A percentile compares a stretch with the other conserved stretches of the same genome.
These are phyloP conservation scores for Candida anglica DNA, from an alignment of 805 yeast species.

Conservation along the genomic window DNA sequence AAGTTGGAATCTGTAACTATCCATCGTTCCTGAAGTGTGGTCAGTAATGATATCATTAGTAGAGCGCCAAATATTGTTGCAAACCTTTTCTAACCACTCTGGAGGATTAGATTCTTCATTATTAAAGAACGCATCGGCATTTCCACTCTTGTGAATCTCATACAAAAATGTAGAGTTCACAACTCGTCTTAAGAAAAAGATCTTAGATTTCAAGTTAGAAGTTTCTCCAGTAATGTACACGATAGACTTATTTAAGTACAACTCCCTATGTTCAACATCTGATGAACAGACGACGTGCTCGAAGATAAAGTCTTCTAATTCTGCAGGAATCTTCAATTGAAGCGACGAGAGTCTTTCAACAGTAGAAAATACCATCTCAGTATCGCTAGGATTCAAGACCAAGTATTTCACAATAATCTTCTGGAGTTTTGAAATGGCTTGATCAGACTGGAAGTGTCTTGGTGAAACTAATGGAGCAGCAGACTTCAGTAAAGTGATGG, in stretches of 20 bases:
- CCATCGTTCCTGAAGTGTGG: constrained; percentile 65
- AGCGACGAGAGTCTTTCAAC: constrained; percentile 38
- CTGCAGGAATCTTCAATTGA: constrained; percentile 42
- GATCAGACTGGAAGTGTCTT: constrained; percentile 66
- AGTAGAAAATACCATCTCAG: constrained; percentile 25
- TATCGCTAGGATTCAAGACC: constrained; percentile 17
- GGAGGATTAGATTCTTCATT: constrained; percentile 25
- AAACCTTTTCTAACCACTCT: constrained; percentile 63
- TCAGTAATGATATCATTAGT: constrained; percentile 48
- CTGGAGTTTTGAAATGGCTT: constrained; percentile 64
- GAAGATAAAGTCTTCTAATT: constrained; percentile 56
- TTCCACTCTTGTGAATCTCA: constrained; percentile 51
- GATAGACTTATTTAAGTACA: constrained; percentile 49
- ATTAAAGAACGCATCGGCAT: constrained; percentile 43
- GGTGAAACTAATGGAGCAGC: constrained; percentile 49
- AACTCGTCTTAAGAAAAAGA: constrained; percentile 52
- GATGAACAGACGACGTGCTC: constrained; percentile 48
- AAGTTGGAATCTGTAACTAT: constrained; percentile 70
- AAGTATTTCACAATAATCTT: constrained; percentile 24
- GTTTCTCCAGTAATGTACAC: constrained; percentile 44
- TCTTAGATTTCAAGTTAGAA: constrained; percentile 48
- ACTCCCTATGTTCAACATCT: constrained; percentile 44
- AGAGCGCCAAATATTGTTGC: constrained; percentile 70
- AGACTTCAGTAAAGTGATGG: constrained; percentile 38
- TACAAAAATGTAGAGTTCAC: constrained; percentile 63